Evolutionary conservation across 2,329 filamentous ascomycete genomes (phyloP).

Genomic region (Monosporascus sp.): DNA sequence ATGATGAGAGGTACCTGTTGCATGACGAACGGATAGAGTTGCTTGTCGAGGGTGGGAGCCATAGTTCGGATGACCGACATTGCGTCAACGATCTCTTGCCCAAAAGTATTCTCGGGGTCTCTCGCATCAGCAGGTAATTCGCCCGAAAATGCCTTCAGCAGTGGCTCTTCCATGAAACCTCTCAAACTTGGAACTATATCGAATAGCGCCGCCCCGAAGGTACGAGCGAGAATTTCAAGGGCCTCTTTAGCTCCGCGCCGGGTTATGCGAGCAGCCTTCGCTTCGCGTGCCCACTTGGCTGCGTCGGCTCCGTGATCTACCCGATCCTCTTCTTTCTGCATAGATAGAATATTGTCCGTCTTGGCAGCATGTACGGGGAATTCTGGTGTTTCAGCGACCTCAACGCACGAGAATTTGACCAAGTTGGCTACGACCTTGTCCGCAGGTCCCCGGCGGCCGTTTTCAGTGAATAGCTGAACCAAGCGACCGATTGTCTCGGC

Average conservation of each 20-base stretch:
- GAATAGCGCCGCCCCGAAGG: conserved; percentile 73
- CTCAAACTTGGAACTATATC: conserved; percentile 79
- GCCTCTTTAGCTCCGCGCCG: conserved; percentile 91
- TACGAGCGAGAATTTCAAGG: conserved; percentile 76
- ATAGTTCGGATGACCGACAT: conserved; percentile 89
- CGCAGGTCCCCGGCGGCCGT: conserved; percentile 75
- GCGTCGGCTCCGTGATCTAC: conserved; percentile 82
- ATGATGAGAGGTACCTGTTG: conserved; percentile 79
- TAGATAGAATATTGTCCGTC: conserved; percentile 77
- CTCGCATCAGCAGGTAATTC: conserved; percentile 68
- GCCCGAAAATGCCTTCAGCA: conserved; percentile 67
- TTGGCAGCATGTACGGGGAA: conserved; percentile 79
- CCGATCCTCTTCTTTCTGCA: conserved; percentile 95
- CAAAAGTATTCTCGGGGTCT: conserved; percentile 68
- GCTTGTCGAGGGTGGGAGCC: conserved; percentile 77
- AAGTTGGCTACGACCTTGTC: conserved; percentile 95
- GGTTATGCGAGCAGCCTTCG: conserved; percentile 82
- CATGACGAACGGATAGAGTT: conserved; percentile 75
- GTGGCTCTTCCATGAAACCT: conserved; percentile 73
- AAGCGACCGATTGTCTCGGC: conserved; percentile 78
- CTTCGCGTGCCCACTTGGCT: conserved; percentile 83
- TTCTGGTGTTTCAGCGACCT: conserved; percentile 95
- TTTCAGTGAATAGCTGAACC: conserved; percentile 78
- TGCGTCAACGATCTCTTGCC: conserved; percentile 90
- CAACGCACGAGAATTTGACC: conserved; percentile 95